Evolutionary conservation across 2,329 filamentous ascomycete genomes (phyloP), one percentile per base, ranked within the genome.

Genomic region (Byssoonygena ceratinophila): DNA sequence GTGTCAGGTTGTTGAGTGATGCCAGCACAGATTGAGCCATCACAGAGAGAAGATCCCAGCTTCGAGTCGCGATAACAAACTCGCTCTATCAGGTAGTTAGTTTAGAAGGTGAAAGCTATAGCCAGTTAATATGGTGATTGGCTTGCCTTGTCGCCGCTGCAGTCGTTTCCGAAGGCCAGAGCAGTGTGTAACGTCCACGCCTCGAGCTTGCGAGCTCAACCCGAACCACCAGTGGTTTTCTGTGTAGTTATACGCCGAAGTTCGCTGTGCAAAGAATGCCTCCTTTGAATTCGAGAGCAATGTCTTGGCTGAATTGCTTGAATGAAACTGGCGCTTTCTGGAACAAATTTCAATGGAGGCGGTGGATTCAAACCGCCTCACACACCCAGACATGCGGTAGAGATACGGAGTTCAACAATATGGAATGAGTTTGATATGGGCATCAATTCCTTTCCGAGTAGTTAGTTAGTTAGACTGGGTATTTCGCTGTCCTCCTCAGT

Each of bases 271-370:
- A n/a, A 39, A 29, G 22, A 34, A 34, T 8, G 14, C 12, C 45
- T 39, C 46, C 46, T 18, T 18, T 5, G 48, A 51, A 51, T 51
- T 51, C 25, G 39, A 51, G 48, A 51, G 48, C 48, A 51, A 51
- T 44, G 48, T 51, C 48, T 51, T 51, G 48, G 48, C 48, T 27
- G 16, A 34, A 37, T 34, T 45, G 31, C 31, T 36, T 51, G 39
- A 45, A 34, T 16, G 48, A 16, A 51, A 22, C 40, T 36, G 27
- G 40, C 31, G 29, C n/a, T 36, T 41, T 51, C 39, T 44, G 48
- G 40, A 34, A 44, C 39, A 23, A 16, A 31, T 5, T 34, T 36
- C 18, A 20, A 34, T 43, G 36, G 41, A n/a, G 25, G 4, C 16
- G 41, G 41, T 45, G 41, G 41, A 31, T 45, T 45, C 44, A 32